Percentiles rank a stretch among this genome's conserved stretches.
These are phyloP conservation scores for Penicillium thymicola DNA, from an alignment of 2,329 filamentous ascomycete species.

Conservation along the genomic window DNA sequence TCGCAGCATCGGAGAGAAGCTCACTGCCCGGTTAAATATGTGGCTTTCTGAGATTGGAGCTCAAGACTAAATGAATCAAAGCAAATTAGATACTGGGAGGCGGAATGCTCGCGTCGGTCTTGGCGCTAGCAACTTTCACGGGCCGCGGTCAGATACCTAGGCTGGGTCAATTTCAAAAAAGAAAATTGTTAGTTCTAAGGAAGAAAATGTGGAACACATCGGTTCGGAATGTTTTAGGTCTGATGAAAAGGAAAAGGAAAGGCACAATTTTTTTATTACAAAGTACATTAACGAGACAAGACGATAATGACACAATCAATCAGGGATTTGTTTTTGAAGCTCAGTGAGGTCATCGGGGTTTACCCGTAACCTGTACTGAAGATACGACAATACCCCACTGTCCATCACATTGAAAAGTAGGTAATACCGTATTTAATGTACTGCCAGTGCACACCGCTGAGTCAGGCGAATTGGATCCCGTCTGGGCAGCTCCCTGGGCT, in stretches of 20 bases:
- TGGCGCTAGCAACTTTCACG: constrained; percentile 23
- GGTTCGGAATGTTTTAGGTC: background rate
- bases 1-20: constrained; percentile 3
- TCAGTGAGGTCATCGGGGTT: constrained; percentile 28
- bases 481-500: background rate
- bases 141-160: constrained; percentile 16
- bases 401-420: too few relatives aligned
- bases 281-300: background rate
- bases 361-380: constrained; percentile 10
- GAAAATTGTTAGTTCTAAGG: constrained; percentile 5
- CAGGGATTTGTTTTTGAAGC: constrained; percentile 9
- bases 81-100: constrained; percentile 14
- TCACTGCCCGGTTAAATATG: background rate
- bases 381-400: constrained; percentile 2
- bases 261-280: background rate
- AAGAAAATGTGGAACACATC: background rate
- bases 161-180: background rate
- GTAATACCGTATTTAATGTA: background rate
- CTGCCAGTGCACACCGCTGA: constrained; percentile 1
- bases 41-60: background rate
- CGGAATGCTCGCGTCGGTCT: constrained; percentile 26
- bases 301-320: constrained; percentile 4
- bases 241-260: background rate
- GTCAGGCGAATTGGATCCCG: constrained; percentile 8
- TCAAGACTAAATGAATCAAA: constrained; percentile 1